Evolutionary conservation across 2,329 filamentous ascomycete species (phyloP), one percentile per base, ranked within the genome.

Genomic region (Cladosporium halotolerans): DNA sequence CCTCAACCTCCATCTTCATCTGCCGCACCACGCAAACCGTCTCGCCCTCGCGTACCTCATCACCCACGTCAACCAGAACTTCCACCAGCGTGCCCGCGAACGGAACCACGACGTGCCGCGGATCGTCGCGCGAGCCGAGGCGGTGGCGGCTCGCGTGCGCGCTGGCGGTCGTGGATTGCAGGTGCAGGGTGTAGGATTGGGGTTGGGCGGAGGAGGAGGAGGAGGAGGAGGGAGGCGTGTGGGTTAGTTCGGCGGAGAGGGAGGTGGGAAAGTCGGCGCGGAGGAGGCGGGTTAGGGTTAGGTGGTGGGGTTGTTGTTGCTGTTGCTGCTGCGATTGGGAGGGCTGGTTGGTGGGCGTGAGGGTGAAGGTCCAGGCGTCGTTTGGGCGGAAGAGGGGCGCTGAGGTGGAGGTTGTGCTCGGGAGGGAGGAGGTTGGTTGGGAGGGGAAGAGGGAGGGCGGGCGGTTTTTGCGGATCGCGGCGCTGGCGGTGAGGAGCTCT

Each of bases 1-100:
- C 76, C 60, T 85, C 82, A n/a, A 85, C 66, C 58, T 85, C 82
- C 82, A 85, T 85, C 67, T 85, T 85, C 81, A 84, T 84, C 66
- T 85, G 82, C 65, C 79, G 79, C 16, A 85, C 76, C 14, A 85
- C 79, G 7, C 71, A 78, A 58, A 85, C 69, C 0, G 78, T 68
- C 38, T 83, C 76, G 1, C 79, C 79, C 55, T 76, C 70, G 16
- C 63, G 64, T 0, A 81, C 68, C 6, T 64, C 58, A 55, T 81
- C 77, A 0, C 78, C 79, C 3, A 74, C 72, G 5, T 78, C 72
- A 0, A 84, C 79, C 2, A 80, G 60, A 1, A 85, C 68, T 62
- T 85, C 82, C 1, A 84, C 76, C 23, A 85, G 58, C 55, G 79
- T 82, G 0, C 82, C 82, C 0, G 78, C 74, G 11, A 85, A 76